Base-by-base conservation (phyloP, 2,329 filamentous ascomycete species). In the Tolypocladium tundrense region DNA sequence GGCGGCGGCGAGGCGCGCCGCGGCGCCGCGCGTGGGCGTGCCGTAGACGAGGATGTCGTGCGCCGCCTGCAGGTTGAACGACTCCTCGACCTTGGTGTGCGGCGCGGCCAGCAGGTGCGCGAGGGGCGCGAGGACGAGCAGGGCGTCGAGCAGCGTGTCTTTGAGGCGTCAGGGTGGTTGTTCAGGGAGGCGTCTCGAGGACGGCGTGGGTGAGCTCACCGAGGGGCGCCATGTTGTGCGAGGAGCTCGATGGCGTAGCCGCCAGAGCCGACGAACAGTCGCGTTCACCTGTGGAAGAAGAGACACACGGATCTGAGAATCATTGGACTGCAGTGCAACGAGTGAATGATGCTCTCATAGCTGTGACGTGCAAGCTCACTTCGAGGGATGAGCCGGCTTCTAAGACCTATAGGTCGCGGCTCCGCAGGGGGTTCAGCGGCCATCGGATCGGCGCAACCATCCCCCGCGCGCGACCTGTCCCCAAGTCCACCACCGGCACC, bases 71-170 rank as follows among this genome's bases (percentile, higher is more conserved):
- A 97, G 85, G 71, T 96, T 96, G 82, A 99, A 97, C 0, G 93
- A 97, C 73, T 99, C 94, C 72, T 99, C 94, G 60, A 99, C 94
- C 73, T 99, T 99, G 58, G 92, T 97, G 76, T 95, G 93, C 1
- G 94, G 94, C 13, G 92, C 85, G 31, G 85, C 70, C 60, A 85
- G 68, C 57, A 96, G 83, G 72, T 96, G 90, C 57, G 88, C 57
- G 2, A 78, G 70, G 1, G 89, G 88, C 59, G 91, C 77, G 54
- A 86, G 73, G 62, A 85, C 67, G 59, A 75, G 67, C 51, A 72
- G 62, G 31, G 62, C 56, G 37, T 63, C 60, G 52, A 69, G 59
- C 43, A 62, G 40, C 19, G 61, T 16, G 55, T 72, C 69, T 71
- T 41, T 10, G 37, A 1, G 31, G 48, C 10, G 48, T 51, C 48